Evolutionary conservation across 108 stramenopile genomes (phyloP).

Genomic region (Schizochytrium sp.): DNA sequence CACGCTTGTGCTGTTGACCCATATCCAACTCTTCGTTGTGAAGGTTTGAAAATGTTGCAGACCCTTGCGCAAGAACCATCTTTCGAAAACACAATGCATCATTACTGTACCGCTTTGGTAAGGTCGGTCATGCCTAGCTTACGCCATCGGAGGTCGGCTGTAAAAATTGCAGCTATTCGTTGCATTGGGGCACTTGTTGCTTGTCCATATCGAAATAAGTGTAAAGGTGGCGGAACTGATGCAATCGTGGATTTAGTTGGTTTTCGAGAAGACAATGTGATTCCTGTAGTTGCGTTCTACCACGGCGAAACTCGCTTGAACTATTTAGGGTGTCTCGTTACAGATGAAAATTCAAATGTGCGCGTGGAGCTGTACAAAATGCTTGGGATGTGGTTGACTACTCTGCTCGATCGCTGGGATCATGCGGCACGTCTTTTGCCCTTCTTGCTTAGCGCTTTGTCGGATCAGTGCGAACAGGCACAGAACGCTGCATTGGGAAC

Average conservation of each 20-base stretch:
- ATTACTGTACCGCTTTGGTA: slow-evolving; percentile 47
- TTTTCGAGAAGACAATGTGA: slow-evolving; percentile 78
- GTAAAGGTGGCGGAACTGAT: slow-evolving; percentile 76
- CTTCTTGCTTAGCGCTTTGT: slow-evolving; percentile 72
- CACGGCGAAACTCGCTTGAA: slow-evolving; percentile 70
- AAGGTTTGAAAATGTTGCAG: slow-evolving; percentile 1
- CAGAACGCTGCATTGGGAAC: background rate
- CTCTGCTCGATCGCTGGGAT: slow-evolving; percentile 76
- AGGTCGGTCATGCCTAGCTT: slow-evolving; percentile 67
- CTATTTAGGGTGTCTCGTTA: slow-evolving; percentile 70
- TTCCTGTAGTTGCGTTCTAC: slow-evolving; percentile 76
- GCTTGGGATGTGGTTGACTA: slow-evolving; percentile 72
- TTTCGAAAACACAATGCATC: slow-evolving; percentile 58
- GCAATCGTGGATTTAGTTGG: slow-evolving; percentile 77
- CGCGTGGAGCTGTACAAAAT: slow-evolving; percentile 65
- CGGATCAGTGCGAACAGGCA: slow-evolving; percentile 65
- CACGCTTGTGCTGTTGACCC: slow-evolving; percentile 63
- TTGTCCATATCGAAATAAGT: slow-evolving; percentile 71
- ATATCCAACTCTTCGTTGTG: slow-evolving; percentile 49
- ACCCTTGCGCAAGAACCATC: background rate
- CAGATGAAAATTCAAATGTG: slow-evolving; percentile 67
- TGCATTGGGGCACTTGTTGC: slow-evolving; percentile 66
- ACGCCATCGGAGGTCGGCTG: slow-evolving; percentile 72
- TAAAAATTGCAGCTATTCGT: slow-evolving; percentile 66
- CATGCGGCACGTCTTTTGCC: slow-evolving; percentile 77